Conservation (phyloP, 164 flowering plant genomes). For the Cinnamomum micranthum region DNA sequence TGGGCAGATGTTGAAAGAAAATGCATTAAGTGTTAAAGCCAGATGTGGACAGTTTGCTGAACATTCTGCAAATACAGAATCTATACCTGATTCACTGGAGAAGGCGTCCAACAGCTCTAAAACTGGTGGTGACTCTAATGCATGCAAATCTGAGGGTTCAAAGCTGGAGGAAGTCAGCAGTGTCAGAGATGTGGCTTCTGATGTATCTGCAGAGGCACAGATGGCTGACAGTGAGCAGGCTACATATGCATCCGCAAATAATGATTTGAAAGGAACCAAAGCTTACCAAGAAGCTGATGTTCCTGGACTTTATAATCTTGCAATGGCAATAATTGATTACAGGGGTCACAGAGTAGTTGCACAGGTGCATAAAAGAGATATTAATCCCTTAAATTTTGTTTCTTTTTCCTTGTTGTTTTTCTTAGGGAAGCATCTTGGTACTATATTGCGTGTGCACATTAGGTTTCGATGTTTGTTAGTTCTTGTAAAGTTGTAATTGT, state of each 20-base stretch:
- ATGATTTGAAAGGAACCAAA: constrained; percentile 96
- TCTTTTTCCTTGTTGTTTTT: neutral
- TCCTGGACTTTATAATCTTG: constrained; percentile 90
- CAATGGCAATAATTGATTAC: constrained; percentile 97
- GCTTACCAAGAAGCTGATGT: constrained; percentile 98
- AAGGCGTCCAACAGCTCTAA: constrained; percentile 19
- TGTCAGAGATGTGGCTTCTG: constrained; percentile 29
- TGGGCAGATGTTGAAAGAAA: constrained; percentile 57
- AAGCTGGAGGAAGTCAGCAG: constrained; percentile 24
- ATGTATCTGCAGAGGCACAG: constrained; percentile 52
- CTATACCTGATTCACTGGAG: constrained; percentile 25
- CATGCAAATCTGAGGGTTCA: constrained; percentile 24
- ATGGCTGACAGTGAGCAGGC: constrained; percentile 95
- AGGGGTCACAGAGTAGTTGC: constrained; percentile 98
- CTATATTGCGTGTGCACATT: neutral
- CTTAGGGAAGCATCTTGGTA: neutral
- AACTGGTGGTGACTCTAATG: constrained; percentile 22
- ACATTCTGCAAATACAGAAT: constrained; percentile 10
- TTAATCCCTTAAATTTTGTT: neutral
- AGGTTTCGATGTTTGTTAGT: no score
- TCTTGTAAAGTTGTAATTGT: neutral
- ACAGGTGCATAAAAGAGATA: constrained; percentile 51
- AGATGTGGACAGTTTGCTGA: constrained; percentile 14
- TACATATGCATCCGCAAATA: constrained; percentile 97
- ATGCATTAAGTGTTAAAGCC: constrained; percentile 24